Conservation (phyloP, 306 rosid genomes). For the Vachellia pachyceras region DNA sequence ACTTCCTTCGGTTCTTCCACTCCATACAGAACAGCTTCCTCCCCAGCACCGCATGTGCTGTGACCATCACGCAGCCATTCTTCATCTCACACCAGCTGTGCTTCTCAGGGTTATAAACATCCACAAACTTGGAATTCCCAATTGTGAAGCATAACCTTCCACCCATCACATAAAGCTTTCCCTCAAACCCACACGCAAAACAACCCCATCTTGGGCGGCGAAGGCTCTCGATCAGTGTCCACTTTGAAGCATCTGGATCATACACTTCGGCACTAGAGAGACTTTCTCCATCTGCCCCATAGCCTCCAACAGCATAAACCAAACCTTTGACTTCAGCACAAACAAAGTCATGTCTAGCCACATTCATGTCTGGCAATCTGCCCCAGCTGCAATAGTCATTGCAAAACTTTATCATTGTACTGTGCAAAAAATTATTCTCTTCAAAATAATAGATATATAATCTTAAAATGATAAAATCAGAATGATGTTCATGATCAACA, state of each 20-base stretch:
- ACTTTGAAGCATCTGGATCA: conserved; percentile 65
- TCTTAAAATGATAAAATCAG: neutral
- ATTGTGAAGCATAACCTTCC: conserved; percentile 95
- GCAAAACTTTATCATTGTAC: conserved; percentile 1
- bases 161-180: conserved; percentile 95
- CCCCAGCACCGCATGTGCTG: conserved; percentile 82
- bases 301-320: conserved; percentile 93
- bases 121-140: conserved; percentile 89
- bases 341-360: conserved; percentile 85
- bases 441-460: neutral
- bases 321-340: conserved; percentile 82
- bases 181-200: conserved; percentile 88
- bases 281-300: conserved; percentile 62
- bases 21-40: conserved; percentile 91
- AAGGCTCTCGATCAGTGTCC: conserved; percentile 79
- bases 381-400: conserved; percentile 74
- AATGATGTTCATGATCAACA: neutral
- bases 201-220: conserved; percentile 98
- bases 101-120: conserved; percentile 71
- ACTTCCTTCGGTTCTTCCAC: conserved; percentile 95
- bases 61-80: conserved; percentile 98
- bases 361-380: conserved; percentile 71
- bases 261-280: conserved; percentile 89
- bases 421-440: neutral
- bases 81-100: conserved; percentile 88